Base-by-base conservation (phyloP, 192 early-diverging fungal species). In the Backusella luteola region DNA sequence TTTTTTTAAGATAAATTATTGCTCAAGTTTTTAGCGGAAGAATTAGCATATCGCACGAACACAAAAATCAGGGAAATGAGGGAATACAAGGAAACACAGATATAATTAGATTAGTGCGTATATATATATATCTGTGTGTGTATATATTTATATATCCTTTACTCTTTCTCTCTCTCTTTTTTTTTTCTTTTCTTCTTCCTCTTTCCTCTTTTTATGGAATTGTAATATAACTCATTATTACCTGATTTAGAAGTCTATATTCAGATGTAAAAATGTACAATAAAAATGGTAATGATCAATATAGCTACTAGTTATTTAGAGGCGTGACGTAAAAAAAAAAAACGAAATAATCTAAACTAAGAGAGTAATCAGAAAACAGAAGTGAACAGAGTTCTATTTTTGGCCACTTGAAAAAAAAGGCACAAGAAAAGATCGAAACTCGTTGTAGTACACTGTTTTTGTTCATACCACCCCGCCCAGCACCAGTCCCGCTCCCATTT, bases 401-500 rank as follows among this genome's bases (percentile, higher is more conserved):
- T 56, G 53, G 53, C n/a, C 21, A 23, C n/a, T 56, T 23, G 21
- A 56, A 23, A 21, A 9, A 9, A 56, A 56, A 56, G 53, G 53
- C 21, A 56, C 53, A 56, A 26, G 52, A 56, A 56, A 53, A 56
- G 53, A 21, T 23, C n/a, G 19, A 23, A 56, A n/a, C 53, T 56
- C 53, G 53, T 56, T 56, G 53, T 56, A 56, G 53, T 23, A 56
- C 53, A 56, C 53, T 56, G 19, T 56, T 56, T 56, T 56, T 56
- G 8, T 9, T 7, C 9, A 56, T 56, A 6, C 7, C 9, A 56
- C 21, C 53, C 53, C 21, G n/a, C 8, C 53, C 21, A 21, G 2
- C 15, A 15, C 46, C 19, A 23, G 42, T 44, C 53, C n/a, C 53
- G n/a, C 53, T 56, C n/a, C 53, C 53, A 0, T 56, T 56, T 56